Evolutionary conservation across 2,329 filamentous ascomycete species (phyloP).

Genomic region (Neocucurbitaria cava): DNA sequence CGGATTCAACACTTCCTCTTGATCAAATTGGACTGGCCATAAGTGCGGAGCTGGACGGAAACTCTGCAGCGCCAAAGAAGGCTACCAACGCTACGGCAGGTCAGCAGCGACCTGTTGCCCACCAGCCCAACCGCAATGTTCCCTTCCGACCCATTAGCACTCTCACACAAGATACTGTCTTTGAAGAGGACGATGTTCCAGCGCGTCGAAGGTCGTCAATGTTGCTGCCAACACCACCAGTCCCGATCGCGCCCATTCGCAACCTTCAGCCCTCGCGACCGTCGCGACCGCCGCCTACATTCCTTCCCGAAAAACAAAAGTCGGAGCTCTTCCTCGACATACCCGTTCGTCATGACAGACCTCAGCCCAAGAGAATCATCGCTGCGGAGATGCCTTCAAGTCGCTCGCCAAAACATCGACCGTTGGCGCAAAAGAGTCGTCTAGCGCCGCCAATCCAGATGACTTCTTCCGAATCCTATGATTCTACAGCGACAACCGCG

Average conservation of each 20-base stretch:
- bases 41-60: constrained; percentile 43
- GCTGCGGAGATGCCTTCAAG: constrained; percentile 10
- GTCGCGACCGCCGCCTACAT: constrained; percentile 27
- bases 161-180: constrained; percentile 46
- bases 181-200: constrained; percentile 45
- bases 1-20: constrained; percentile 30
- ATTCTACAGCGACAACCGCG: constrained; percentile 24
- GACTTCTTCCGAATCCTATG: constrained; percentile 18
- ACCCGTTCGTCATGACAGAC: constrained; percentile 38
- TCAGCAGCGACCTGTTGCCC: constrained; percentile 12
- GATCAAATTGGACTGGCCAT: constrained; percentile 49
- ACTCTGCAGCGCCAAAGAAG: constrained; percentile 18
- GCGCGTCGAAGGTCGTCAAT: constrained; percentile 34
- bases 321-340: constrained; percentile 43
- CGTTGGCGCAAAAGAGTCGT: constrained; percentile 10
- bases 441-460: constrained; percentile 23
- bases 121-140: constrained; percentile 9
- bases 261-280: constrained; percentile 39
- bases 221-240: constrained; percentile 39
- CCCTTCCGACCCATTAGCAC: constrained; percentile 37
- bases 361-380: constrained; percentile 23
- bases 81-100: constrained; percentile 6
- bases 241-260: constrained; percentile 45
- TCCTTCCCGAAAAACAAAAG: constrained; percentile 13
- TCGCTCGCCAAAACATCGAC: constrained; percentile 14